Evolutionary conservation across 164 flowering plant species (phyloP), one percentile per base, ranked within the genome.

Genomic region (Brasenia schreberi): DNA sequence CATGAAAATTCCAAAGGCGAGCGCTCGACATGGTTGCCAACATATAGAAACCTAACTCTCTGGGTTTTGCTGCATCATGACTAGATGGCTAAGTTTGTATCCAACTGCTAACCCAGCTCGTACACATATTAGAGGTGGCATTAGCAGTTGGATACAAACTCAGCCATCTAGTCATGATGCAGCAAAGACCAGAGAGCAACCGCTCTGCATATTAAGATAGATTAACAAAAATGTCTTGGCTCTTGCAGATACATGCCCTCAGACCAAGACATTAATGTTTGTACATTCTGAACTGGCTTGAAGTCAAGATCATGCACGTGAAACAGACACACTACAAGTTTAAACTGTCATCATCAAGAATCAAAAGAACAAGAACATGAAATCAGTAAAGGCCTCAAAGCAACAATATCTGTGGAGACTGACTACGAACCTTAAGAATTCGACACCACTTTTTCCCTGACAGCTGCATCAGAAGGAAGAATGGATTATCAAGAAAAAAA

Each of bases 401-500:
- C 16, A 49, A 49, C 16, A 49, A 5, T 2, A 49, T 14, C 16
- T 49, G 56, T 49, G 16, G 56, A 14, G 12, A 9, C 16, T 49
- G 12, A 9, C 16, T 49, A 82, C 94, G 74, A 80, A 90, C 97
- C 97, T 90, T 92, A 72, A 90, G 88, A 82, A 82, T 71, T 71
- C 80, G 90, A 65, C 86, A 77, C 97, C 97, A 90, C 63, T 90
- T 95, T 73, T 82, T 90, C 69, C 81, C 78, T 7, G 78, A 39
- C 65, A 78, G 58, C 78, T 78, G 77, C 56, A 49, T 14, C 60
- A 61, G 16, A 9, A 2, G 56, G 16, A 49, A 61, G 16, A 49
- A 2, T 9, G 16, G 16, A 49, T 49, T 49, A 49, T 9, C 56
- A 49, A 49, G 16, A 49, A 49, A 49, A 49, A 9, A 49, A 5